phyloP scores from a whole-genome alignment of 1,139 yeast genomes.

The Taiozyma sp. region DNA sequence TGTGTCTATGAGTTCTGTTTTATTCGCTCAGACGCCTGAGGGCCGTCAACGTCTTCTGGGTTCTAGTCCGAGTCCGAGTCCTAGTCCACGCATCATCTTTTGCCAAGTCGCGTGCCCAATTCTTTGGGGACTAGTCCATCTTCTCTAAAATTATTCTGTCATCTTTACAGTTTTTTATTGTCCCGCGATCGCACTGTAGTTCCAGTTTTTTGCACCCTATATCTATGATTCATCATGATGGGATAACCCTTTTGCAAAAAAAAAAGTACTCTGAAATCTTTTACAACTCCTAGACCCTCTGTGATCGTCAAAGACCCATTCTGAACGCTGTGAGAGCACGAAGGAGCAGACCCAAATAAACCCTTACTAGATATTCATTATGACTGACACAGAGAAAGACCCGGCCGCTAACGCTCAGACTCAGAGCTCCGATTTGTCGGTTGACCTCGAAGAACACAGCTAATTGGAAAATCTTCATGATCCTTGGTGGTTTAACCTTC shows the following conservation, averaged over 20 bases:
- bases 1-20: no score
- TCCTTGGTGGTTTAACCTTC: conserved; percentile 40
- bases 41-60: no score
- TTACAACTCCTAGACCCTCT: no score
- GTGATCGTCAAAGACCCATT: no score
- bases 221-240: background rate
- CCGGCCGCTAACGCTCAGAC: background rate
- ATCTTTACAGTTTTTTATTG: background rate
- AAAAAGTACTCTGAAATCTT: no score
- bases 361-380: background rate
- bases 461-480: conserved; percentile 37
- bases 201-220: background rate
- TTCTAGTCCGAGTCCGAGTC: no score
- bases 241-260: no score
- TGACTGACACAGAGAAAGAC: background rate
- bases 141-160: background rate
- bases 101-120: background rate
- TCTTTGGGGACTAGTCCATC: background rate
- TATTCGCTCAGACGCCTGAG: no score
- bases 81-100: background rate
- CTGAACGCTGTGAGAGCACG: no score
- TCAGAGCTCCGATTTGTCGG: background rate
- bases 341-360: no score
- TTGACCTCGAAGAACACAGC: background rate
- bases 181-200: no score